These are phyloP conservation scores for Thelephora aurantiotincta DNA, from an alignment of 768 basidiomycete species.

Conservation along the genomic window DNA sequence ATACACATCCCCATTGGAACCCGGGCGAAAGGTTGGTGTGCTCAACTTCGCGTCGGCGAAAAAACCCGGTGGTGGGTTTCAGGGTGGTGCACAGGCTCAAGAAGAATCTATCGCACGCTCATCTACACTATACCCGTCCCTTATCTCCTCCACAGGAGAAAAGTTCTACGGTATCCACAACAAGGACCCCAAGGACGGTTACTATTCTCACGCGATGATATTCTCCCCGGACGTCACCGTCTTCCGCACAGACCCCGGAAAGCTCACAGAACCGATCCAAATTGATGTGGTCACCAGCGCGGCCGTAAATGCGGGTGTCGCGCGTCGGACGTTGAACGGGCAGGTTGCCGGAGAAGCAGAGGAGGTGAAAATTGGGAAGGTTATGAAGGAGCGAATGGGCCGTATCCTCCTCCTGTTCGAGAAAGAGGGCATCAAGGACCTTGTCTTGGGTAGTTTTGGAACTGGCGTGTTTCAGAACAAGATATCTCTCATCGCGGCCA, in stretches of 20 bases:
- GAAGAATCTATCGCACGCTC: conserved; percentile 73
- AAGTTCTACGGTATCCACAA: conserved; percentile 53
- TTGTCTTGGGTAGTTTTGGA: conserved; percentile 66
- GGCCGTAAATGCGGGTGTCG: conserved; percentile 58
- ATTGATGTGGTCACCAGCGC: conserved; percentile 59
- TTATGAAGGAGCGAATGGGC: conserved; percentile 62
- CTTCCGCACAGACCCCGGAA: conserved; percentile 50
- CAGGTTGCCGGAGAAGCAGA: conserved; percentile 8
- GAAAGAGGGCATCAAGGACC: conserved; percentile 36
- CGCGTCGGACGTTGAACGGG: conserved; percentile 16
- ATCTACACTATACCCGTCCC: conserved; percentile 52
- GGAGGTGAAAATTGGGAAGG: conserved; percentile 28
- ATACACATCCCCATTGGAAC: conserved; percentile 7
- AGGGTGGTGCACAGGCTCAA: conserved; percentile 59
- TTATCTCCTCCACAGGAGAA: conserved; percentile 37
- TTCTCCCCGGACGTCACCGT: conserved; percentile 51
- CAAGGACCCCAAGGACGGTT: conserved; percentile 30
- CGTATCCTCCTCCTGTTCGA: conserved; percentile 55
- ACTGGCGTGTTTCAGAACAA: conserved; percentile 67
- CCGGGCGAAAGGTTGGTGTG: conserved; percentile 33
- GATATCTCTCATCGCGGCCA: conserved; percentile 38
- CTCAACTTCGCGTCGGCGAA: conserved; percentile 71
- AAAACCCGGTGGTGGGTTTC: conserved; percentile 66
- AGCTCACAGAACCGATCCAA: conserved; percentile 38
- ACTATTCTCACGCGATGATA: conserved; percentile 70